These are phyloP conservation scores for Metschnikowia amazonensis DNA, from an alignment of 805 yeast genomes.

Conservation along the genomic window DNA sequence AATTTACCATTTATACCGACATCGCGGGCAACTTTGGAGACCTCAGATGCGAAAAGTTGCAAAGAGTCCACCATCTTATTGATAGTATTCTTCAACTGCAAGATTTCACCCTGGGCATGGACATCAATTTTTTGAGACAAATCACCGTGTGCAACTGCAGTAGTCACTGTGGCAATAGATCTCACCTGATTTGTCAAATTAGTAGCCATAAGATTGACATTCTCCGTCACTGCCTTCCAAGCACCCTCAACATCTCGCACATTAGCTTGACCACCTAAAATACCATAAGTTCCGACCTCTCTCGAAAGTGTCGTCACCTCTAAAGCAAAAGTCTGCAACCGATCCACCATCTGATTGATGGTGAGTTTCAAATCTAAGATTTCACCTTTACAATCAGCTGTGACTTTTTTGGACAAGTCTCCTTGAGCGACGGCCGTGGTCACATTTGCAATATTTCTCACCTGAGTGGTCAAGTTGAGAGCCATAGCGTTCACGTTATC, in stretches of 20 bases:
- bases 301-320: conserved; percentile 46
- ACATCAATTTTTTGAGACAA: conserved; percentile 81
- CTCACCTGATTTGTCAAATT: conserved; percentile 71
- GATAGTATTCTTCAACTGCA: conserved; percentile 80
- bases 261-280: conserved; percentile 48
- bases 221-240: conserved; percentile 48
- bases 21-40: conserved; percentile 84
- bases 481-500: conserved; percentile 93
- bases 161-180: conserved; percentile 84
- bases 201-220: conserved; percentile 46
- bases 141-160: conserved; percentile 91
- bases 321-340: conserved; percentile 45
- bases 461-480: conserved; percentile 79
- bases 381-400: conserved; percentile 71
- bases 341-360: conserved; percentile 51
- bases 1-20: conserved; percentile 91
- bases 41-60: conserved; percentile 84
- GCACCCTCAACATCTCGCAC: conserved; percentile 51
- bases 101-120: conserved; percentile 86
- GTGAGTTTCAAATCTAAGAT: conserved; percentile 44
- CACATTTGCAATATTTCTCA: conserved; percentile 81
- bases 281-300: conserved; percentile 47
- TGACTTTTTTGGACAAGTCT: conserved; percentile 73
- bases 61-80: conserved; percentile 91
- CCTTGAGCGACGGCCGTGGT: conserved; percentile 87